These are phyloP conservation scores for Leccinum incarnatum DNA, from an alignment of 768 basidiomycete species.

Conservation along the genomic window DNA sequence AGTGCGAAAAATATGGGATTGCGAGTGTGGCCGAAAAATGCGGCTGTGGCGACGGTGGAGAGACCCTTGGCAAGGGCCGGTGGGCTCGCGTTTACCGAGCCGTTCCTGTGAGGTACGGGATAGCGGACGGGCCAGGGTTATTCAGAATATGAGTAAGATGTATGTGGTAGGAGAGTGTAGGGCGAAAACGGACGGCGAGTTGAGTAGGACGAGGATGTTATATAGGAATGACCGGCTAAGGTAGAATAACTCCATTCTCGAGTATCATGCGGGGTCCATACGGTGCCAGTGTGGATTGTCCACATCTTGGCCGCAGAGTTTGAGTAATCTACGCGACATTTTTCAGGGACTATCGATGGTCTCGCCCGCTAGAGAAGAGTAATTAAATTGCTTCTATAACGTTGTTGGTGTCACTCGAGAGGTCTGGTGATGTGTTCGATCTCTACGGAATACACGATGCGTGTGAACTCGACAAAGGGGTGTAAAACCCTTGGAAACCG, in stretches of 20 bases:
- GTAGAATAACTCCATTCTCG: constrained; percentile 8
- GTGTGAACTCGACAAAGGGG: constrained; percentile 12
- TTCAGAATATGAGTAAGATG: not conserved
- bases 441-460: constrained; percentile 8
- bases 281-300: constrained; percentile 21
- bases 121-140: constrained; percentile 16
- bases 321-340: constrained; percentile 16
- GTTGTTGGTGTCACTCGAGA: constrained; percentile 17
- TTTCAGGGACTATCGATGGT: constrained; percentile 23
- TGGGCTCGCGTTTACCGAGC: constrained; percentile 29
- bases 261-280: constrained; percentile 30
- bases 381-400: constrained; percentile 28
- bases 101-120: constrained; percentile 23
- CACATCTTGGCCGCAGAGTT: constrained; percentile 13
- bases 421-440: constrained; percentile 26
- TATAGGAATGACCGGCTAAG: constrained; percentile 14
- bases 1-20: constrained; percentile 11
- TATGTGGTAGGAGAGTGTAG: constrained; percentile 1
- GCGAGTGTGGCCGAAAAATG: constrained; percentile 16
- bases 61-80: not conserved
- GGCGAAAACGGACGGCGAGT: constrained; percentile 1
- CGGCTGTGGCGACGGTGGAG: constrained; percentile 21
- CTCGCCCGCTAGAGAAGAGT: constrained; percentile 21
- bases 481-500: not conserved
- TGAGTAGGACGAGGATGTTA: constrained; percentile 13